Base-by-base conservation (phyloP, 2,329 filamentous ascomycete species). In the Calonectria crousiana region DNA sequence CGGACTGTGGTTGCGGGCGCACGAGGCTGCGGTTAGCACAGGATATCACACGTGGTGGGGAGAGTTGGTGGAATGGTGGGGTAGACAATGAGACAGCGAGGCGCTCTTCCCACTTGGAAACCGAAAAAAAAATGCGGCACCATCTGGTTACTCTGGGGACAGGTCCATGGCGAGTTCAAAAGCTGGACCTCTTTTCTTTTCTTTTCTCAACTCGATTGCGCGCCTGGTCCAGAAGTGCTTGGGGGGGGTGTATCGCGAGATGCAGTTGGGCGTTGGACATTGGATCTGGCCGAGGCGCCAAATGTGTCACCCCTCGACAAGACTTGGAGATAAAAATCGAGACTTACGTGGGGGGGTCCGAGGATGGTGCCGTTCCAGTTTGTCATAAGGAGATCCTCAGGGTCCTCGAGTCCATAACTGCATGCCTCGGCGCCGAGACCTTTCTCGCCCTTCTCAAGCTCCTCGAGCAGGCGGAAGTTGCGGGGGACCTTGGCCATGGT, bases 311-410 rank as follows among this genome's bases (percentile, higher is more conserved):
- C n/a, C 9, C 32, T 34, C 30, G 23, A 49, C 38, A 32, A 36
- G 26, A 16, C 13, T 20, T 28, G 18, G 38, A 11, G 16, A 53
- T 10, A 28, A 47, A 23, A 28, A 18, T 52, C 60, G 26, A 47
- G 41, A 88, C 94, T 83, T 89, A 98, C 97, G 85, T 98, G 96
- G 84, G 97, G 96, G 79, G 97, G 97, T 1, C 97, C 97, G 65
- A 98, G 92, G 78, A 99, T 98, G 20, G 97, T 99, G 82, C 96
- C 97, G 83, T 98, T 98, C 97, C 97, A 99, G 89, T 98, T 95
- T 77, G 94, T 96, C 96, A 99, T 98, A 85, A 97, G 92, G 77
- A 98, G 91, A 83, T 99, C 97, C 83, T 98, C 96, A 62, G 95
- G 93, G 84, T 98, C 95, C 78, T 96, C 95, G 71, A 99, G 91